Evolutionary conservation across 2,329 filamentous ascomycete genomes (phyloP).

Genomic region (Phialocephala subalpina): DNA sequence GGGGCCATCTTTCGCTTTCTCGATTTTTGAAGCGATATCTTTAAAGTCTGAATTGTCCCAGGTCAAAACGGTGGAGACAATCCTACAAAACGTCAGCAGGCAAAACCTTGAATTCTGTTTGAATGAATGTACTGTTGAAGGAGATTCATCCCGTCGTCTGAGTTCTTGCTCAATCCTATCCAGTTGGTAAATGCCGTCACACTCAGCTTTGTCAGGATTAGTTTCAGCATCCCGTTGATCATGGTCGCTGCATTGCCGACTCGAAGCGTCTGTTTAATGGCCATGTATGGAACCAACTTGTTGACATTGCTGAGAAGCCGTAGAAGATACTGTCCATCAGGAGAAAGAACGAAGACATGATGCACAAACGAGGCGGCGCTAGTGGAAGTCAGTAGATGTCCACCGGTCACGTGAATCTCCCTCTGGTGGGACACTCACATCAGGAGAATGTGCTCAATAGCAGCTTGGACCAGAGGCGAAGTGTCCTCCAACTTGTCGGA

Average conservation of each 20-base stretch:
- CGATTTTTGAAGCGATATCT: conserved; percentile 69
- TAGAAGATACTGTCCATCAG: conserved; percentile 78
- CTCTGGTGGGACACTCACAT: conserved; percentile 19
- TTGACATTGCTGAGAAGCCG: conserved; percentile 76
- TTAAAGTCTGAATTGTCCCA: conserved; percentile 79
- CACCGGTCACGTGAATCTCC: not conserved
- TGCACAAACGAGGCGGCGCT: conserved; percentile 79
- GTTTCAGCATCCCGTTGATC: conserved; percentile 76
- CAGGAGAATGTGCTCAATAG: conserved; percentile 72
- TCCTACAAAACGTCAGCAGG: conserved; percentile 54
- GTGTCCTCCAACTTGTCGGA: conserved; percentile 71
- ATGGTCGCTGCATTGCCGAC: conserved; percentile 84
- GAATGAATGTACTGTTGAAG: conserved; percentile 63
- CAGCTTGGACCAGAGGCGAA: conserved; percentile 66
- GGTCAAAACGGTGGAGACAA: conserved; percentile 75
- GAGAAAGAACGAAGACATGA: conserved; percentile 74
- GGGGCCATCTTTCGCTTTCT: conserved; percentile 65
- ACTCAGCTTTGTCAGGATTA: conserved; percentile 81
- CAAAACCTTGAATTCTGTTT: too few relatives aligned
- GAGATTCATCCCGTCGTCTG: conserved; percentile 83
- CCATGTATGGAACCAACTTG: conserved; percentile 73
- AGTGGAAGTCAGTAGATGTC: not conserved
- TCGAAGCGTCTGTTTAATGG: conserved; percentile 76
- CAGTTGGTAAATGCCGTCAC: conserved; percentile 80
- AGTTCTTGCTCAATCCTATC: conserved; percentile 75